Base-by-base conservation (phyloP, 2,329 filamentous ascomycete genomes). In the Cladosporium oxysporum region DNA sequence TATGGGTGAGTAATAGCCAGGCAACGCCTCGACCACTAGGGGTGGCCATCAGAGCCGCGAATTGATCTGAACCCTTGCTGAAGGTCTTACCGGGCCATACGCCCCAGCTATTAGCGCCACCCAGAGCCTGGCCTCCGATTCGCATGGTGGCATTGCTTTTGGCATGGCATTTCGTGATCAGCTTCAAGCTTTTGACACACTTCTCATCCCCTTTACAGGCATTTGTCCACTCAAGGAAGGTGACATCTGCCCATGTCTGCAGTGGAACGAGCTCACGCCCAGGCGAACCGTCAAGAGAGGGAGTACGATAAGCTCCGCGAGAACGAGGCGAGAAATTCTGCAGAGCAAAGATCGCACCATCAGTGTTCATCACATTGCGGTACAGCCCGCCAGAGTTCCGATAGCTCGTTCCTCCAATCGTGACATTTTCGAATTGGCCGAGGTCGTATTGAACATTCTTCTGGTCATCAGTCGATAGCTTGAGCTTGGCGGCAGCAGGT, bases 1-100 rank as follows among this genome's bases (percentile, higher is more conserved):
- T 66, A 33, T 69, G 69, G 35, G 69, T 66, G 18, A 59, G 66
- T 18, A 69, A 29, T 5, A 69, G 49, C 55, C 66, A 68, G 3
- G 68, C 67, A 23, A 62, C 61, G 11, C 65, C 68, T 23, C 33
- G 28, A 7, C 63, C 69, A 57, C 58, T 58, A 10, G 68, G 66
- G 26, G 68, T 68, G 6, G 62, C 65, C 49, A 70, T 37, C 12
- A 70, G 35, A 18, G 68, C 66, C n/a, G 57, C 49, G 31, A 64
- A 65, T 2, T 64, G 61, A 3, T 67, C 47, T 3, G 58, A 62
- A 16, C 64, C 59, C 2, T 29, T 44, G 33, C 11, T 21, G 35
- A 64, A 64, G n/a, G 23, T 64, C 23, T 58, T 44, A 26, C 62
- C 62, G 8, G 62, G 62, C 52, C 52, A 64, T 18, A 10, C 28